Evolutionary conservation across 148 eudicot species (phyloP), one percentile per base, ranked within the genome.

Genomic region (Fagopyrum homotropicum): DNA sequence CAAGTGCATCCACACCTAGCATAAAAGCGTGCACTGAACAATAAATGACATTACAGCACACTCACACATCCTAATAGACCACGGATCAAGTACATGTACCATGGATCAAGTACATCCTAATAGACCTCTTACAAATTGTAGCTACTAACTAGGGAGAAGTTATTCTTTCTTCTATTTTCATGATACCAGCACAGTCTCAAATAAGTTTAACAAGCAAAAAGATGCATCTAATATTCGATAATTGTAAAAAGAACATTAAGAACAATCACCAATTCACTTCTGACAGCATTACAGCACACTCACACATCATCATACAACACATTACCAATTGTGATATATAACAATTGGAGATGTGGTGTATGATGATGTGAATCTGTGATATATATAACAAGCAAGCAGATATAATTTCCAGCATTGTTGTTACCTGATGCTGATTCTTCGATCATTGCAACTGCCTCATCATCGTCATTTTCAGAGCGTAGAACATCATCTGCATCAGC

Each of bases 341-440:
- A 35, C 40, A 35, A 35, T 35, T 35, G 40, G 40, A 35, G 40
- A 35, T 35, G 40, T 35, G 40, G 40, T 35, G 40, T 35, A 35
- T 35, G 40, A 2, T 35, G 40, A 35, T 35, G 40, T 35, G 40
- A 35, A 35, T 35, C 40, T 9, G 35, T 61, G 15, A 29, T 30
- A 29, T n/a, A 19, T 52, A 52, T 52, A 51, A 16, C 15, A 52
- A 35, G 40, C 40, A 35, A 35, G 57, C n/a, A 8, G 63, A 19
- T 8, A 7, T 4, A 22, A 7, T 57, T 7, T 57, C 19, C 19
- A 7, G 19, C 7, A 3, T 19, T 19, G 22, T 8, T 19, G 22
- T 26, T 48, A 93, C 98, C 97, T 86, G 98, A 91, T 54, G 78
- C 82, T 64, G 82, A 57, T 78, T 93, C 98, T 81, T 89, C 98